Evolutionary conservation across 2,329 filamentous ascomycete species (phyloP), one percentile per base, ranked within the genome.

Genomic region (Calycina herbarum): DNA sequence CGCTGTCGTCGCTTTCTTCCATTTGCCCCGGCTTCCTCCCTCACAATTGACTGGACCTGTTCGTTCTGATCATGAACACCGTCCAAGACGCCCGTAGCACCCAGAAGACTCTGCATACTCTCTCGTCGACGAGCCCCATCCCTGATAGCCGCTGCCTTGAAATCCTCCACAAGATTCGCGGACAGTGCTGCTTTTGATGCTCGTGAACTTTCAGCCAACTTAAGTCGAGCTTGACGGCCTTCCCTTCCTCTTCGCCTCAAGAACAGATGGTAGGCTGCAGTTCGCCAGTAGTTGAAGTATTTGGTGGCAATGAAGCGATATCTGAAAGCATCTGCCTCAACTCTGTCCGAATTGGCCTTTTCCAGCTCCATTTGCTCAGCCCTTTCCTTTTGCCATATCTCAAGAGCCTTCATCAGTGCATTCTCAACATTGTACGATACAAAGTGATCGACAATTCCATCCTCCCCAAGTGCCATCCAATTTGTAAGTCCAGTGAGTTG

Each of bases 361-460:
- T 76, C 73, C 27, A 65, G 56, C 6, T 15, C 35, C 7, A 59
- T 63, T 45, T 66, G 65, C 59, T 63, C 64, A 35, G 61, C 57
- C 61, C 73, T 66, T 64, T 76, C 73, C 27, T 66, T 62, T 38
- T 58, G 35, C 45, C 69, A 74, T 20, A 57, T 59, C 6, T 62
- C 57, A 8, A 70, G 62, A 15, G 71, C 68, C 31, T 67, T 58
- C 13, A 51, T 56, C 3, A 76, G 62, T 17, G 75, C 63, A 7
- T 64, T 61, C 27, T 72, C 68, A 17, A 75, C 70, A 10, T 68
- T 66, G 33, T 63, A 67, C 7, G 66, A 64, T 20, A 64, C 73
- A 58, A 77, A 77, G 40, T 77, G 72, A 24, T 77, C 75, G 15
- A 77, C 35, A n/a, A 77, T 63, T 11, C 76, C 76, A 38, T 71